A percentile compares a stretch with the other conserved stretches of the same genome.
These are phyloP conservation scores for Gloeopeniophorella convolvens DNA, from an alignment of 768 basidiomycete genomes.

Conservation along the genomic window DNA sequence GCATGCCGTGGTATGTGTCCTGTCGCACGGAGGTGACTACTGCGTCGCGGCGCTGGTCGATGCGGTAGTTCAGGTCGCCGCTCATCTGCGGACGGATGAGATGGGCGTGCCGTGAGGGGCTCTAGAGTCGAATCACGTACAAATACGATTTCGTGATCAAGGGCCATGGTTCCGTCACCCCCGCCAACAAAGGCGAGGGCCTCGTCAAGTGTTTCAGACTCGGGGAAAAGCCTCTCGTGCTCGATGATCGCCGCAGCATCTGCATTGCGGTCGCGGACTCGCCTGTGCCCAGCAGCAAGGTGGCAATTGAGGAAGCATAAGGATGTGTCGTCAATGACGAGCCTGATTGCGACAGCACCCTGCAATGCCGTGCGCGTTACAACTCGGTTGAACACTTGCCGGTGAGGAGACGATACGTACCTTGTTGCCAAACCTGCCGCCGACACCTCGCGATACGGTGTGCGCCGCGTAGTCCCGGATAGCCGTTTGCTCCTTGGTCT, in stretches of 20 bases:
- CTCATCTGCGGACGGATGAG: slow-evolving; percentile 46
- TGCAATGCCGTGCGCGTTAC: slow-evolving; percentile 25
- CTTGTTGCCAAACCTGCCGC: slow-evolving; percentile 93
- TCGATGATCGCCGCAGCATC: slow-evolving; percentile 88
- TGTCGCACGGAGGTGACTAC: slow-evolving; percentile 67
- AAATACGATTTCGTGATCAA: slow-evolving; percentile 94
- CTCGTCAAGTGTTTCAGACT: slow-evolving; percentile 41
- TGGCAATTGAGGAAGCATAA: slow-evolving; percentile 96
- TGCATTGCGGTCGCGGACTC: slow-evolving; percentile 74
- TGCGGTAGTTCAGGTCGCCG: slow-evolving; percentile 97
- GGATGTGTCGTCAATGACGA: slow-evolving; percentile 88
- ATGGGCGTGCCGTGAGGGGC: neutral
- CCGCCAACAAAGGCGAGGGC: slow-evolving; percentile 75
- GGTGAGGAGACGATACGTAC: slow-evolving; percentile 46
- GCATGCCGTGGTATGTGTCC: slow-evolving; percentile 55
- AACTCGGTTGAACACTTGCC: neutral
- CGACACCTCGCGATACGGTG: slow-evolving; percentile 88
- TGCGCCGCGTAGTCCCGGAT: slow-evolving; percentile 69
- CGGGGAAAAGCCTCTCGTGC: slow-evolving; percentile 60
- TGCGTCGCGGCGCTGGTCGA: slow-evolving; percentile 84
- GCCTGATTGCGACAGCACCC: slow-evolving; percentile 88
- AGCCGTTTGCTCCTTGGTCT: slow-evolving; percentile 50
- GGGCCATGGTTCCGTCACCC: slow-evolving; percentile 86
- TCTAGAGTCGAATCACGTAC: slow-evolving; percentile 37
- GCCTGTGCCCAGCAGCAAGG: slow-evolving; percentile 90